Base-by-base conservation (phyloP, 805 yeast species). In the Spathaspora sp. region DNA sequence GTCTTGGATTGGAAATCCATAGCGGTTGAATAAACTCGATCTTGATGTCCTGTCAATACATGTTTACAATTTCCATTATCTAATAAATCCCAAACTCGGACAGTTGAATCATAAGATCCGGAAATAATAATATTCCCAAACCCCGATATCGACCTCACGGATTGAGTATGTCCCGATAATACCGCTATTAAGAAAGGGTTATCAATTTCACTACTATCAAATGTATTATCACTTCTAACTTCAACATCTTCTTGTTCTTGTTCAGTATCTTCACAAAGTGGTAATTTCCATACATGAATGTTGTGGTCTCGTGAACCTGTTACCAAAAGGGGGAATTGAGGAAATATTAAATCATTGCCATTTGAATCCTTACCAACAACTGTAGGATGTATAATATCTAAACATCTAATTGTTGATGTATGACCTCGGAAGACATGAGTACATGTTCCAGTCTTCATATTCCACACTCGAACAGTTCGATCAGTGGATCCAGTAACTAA, bases 401-500 rank as follows among this genome's bases (percentile, higher is more conserved):
- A 75, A 64, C 97, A 93, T 63, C 98, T 78, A 19, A 92, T 96
- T 0, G 98, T 92, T 0, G 97, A 89, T 0, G 92, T 85, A 62
- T 92, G 98, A 0, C 97, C 97, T 51, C 85, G 77, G 65, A 94
- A 90, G 2, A 94, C 82, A 67, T 93, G 97, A 0, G 97, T 89
- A 65, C 98, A 93, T 56, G 79, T 79, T 1, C 93, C 96, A 19
- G 87, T 83, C 51, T 80, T 78, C 55, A 92, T 83, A 64, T 92
- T 89, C 99, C 99, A 94, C 4, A 94, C 83, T 52, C 99, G 79
- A 2, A 94, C 96, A 0, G 96, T 86, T 58, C 97, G 80, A 69
- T 94, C 99, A 0, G 97, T 93, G 1, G 97, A 87, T 0, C 98
- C 99, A 53, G 96, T 87, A 1, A 93, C 96, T 44, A 94, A 75